Evolutionary conservation across 345 rosid genomes (phyloP).

Genomic region (Camelina hispida): DNA sequence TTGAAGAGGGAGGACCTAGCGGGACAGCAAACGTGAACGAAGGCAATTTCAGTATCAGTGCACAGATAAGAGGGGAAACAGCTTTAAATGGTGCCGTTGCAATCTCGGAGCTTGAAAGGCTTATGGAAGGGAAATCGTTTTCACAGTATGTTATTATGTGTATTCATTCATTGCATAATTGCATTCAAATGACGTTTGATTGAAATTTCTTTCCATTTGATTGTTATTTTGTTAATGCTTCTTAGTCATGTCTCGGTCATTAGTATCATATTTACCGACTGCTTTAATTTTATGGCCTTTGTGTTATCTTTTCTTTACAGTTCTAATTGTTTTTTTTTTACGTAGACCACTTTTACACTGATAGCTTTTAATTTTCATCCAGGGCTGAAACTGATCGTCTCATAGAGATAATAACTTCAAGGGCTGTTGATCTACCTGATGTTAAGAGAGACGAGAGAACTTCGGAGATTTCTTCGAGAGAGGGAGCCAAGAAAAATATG

Average conservation of each 20-base stretch:
- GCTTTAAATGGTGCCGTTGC: constrained; percentile 39
- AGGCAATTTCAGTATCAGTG: constrained; percentile 39
- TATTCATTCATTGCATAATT: constrained; percentile 18
- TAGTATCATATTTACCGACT: constrained; percentile 7
- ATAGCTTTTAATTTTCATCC: constrained; percentile 38
- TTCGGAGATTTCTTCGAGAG: constrained; percentile 33
- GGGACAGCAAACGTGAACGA: constrained; percentile 40
- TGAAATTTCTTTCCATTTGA: constrained; percentile 27
- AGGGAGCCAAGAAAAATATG: constrained; percentile 44
- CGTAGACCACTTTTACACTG: constrained; percentile 20
- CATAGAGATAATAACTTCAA: constrained; percentile 66
- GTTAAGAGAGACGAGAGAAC: constrained; percentile 46
- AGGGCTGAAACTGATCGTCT: constrained; percentile 77
- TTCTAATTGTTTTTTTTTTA: constrained; percentile 9
- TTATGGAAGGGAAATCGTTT: constrained; percentile 61
- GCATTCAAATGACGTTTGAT: constrained; percentile 23
- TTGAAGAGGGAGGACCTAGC: constrained; percentile 51
- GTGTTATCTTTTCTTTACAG: constrained; percentile 9
- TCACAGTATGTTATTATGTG: constrained; percentile 58
- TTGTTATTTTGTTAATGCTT: constrained; percentile 24
- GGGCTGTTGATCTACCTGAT: constrained; percentile 54
- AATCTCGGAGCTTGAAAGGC: constrained; percentile 73
- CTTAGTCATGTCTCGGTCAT: constrained; percentile 21
- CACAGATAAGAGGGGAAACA: constrained; percentile 40
- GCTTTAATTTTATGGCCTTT: not conserved